A percentile compares a stretch with the other conserved stretches of the same genome.
Evolutionary conservation across 2,329 filamentous ascomycete species (phyloP).

Genomic region (Pseudocercospora macadamiae): DNA sequence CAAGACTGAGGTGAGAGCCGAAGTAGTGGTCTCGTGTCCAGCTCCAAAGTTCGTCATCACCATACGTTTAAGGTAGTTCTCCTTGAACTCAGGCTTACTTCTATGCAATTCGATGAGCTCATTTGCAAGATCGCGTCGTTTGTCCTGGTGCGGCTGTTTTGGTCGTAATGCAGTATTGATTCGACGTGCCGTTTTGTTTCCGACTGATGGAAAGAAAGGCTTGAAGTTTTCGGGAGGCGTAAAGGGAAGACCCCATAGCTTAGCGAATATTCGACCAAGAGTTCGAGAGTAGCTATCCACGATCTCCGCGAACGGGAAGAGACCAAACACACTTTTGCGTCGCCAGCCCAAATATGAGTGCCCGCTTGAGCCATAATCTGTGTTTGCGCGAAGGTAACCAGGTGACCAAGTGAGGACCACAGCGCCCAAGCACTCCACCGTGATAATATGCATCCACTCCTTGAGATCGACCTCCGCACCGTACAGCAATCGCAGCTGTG

Average conservation of each 20-base stretch:
- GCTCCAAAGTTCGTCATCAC: conserved; percentile 28
- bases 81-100: conserved; percentile 22
- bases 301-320: conserved; percentile 22
- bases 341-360: conserved; percentile 26
- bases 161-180: conserved; percentile 18
- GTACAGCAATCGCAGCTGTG: conserved; percentile 6
- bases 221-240: conserved; percentile 20
- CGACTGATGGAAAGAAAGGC: conserved; percentile 20
- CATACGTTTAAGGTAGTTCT: conserved; percentile 24
- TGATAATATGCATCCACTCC: conserved; percentile 27
- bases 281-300: conserved; percentile 22
- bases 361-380: conserved; percentile 18
- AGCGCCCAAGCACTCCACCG: conserved; percentile 22
- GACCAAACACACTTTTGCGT: conserved; percentile 23
- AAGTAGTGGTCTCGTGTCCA: conserved; percentile 25
- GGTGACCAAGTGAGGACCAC: conserved; percentile 23
- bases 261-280: conserved; percentile 17
- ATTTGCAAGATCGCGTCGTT: conserved; percentile 16
- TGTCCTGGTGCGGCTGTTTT: conserved; percentile 13
- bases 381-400: conserved; percentile 19
- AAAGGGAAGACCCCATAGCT: conserved; percentile 19
- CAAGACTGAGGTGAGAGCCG: conserved; percentile 14
- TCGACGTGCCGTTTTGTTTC: conserved; percentile 17
- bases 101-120: conserved; percentile 24
- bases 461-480: conserved; percentile 21